These are phyloP conservation scores for Eimeria acervulina DNA, from an alignment of 169 alveolate genomes.

Conservation along the genomic window DNA sequence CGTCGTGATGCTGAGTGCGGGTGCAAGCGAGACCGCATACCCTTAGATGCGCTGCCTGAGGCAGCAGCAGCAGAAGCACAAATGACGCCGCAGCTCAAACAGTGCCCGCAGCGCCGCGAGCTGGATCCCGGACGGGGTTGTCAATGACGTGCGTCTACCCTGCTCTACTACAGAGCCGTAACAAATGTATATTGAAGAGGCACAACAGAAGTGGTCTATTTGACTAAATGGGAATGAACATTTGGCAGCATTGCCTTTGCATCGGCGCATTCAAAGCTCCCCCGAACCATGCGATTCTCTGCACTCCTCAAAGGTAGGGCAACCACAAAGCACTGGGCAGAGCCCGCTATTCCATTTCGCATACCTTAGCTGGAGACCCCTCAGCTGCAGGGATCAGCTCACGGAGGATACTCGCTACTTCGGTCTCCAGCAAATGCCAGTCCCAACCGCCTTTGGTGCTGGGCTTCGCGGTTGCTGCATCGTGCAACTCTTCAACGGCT, in stretches of 20 bases:
- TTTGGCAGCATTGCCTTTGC: background rate
- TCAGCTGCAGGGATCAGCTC: conserved; percentile 35
- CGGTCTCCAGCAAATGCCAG: conserved; percentile 65
- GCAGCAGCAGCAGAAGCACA: conserved; percentile 12
- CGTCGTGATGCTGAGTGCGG: background rate
- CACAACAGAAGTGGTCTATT: background rate
- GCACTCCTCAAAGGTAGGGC: background rate
- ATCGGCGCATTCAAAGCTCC: background rate
- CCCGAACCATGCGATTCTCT: background rate
- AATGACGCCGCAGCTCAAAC: background rate
- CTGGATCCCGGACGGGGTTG: background rate
- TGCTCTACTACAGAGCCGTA: background rate
- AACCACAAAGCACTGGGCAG: background rate
- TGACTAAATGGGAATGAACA: background rate
- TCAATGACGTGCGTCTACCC: background rate
- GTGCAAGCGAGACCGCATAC: conserved; percentile 42
- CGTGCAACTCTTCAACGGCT: background rate
- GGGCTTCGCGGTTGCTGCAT: conserved; percentile 2
- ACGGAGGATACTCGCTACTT: conserved; percentile 51
- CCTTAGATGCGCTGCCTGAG: conserved; percentile 71
- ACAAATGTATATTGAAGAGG: background rate
- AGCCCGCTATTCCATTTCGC: background rate
- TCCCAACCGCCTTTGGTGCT: conserved; percentile 7
- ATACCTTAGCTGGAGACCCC: conserved; percentile 73
- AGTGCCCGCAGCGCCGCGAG: background rate